Base-by-base conservation (phyloP, 345 rosid genomes). In the Firmiana major region DNA sequence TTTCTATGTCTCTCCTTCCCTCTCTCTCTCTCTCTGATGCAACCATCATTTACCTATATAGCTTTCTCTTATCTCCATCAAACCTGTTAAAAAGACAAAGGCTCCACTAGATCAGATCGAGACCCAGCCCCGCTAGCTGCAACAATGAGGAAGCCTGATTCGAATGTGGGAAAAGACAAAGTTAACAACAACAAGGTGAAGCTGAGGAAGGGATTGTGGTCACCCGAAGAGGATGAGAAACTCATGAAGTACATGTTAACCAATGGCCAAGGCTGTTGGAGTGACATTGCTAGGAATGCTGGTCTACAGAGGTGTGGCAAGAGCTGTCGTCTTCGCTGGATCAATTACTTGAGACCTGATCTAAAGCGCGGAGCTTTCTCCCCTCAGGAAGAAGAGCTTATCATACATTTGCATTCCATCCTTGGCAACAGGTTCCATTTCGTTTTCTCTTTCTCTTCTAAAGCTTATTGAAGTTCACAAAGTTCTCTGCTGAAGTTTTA, bases 321-420 rank as follows among this genome's bases (percentile, higher is more conserved):
- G 85, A 92, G 97, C 63, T 92, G 93, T 69, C 94, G 97, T 45
- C 94, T 92, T 75, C 93, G 97, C 8, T 92, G 97, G 97, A 92
- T 92, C 71, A 92, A 92, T 65, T 90, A 92, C 84, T 75, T 92
- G 49, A 82, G 94, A 59, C 97, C 97, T 55, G 97, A 92, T 81
- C 94, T 92, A 72, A 90, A 88, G 72, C 91, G 93, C 1, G 94
- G 94, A 26, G 90, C 97, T 0, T 92, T 90, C 75, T 92, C 91
- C 64, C 90, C 85, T 65, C 92, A 89, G 57, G 97, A 92, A 79
- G 91, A 92, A 79, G 87, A 89, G 54, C 92, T 92, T 71, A 92
- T 92, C 60, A 59, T 92, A 53, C 91, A 92, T 83, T 87, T 92
- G 60, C 97, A 90, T 73, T 87, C 90, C 79, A 85, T 90, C 67